Evolutionary conservation across 495 filamentous ascomycete genomes (phyloP), one percentile per base, ranked within the genome.

Genomic region (Annulohypoxylon moriforme): DNA sequence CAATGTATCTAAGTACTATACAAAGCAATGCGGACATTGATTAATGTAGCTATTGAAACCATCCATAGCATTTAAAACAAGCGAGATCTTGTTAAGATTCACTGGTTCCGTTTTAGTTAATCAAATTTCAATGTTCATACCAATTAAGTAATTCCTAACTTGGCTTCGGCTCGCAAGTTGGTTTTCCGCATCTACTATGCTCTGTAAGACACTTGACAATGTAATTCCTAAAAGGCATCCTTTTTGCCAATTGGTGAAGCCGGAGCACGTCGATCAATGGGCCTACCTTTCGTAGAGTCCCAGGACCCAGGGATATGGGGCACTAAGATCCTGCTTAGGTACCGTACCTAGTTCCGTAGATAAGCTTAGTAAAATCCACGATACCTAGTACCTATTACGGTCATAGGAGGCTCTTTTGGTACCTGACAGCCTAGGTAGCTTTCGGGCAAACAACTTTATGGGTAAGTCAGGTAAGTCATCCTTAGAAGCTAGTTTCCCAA

Each of bases 271-370:
- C 55, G 56, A 71, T 65, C 68, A 60, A 60, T 65, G 68, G 61
- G 47, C 68, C 68, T 64, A 65, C 68, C 61, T 71, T 60, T 61
- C 14, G 36, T 55, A 40, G 50, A 33, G n/a, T n/a, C n/a, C n/a
- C n/a, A n/a, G 49, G 49, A 47, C 52, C 59, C 33, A 36, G n/a
- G 18, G 20, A 11, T 42, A 69, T 16, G 40, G 44, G 36, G 50
- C 58, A 16, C 58, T 57, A 53, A 40, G 47, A 62, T 68, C 65
- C 57, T 68, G 31, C 49, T 25, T 52, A 56, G 7, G 18, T 36
- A 18, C 20, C 14, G 42, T 40, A 60, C 44, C 46, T 42, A 58
- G 52, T 22, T n/a, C 42, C 50, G 20, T 34, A 60, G 33, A 60
- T 69, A 64, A 50, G 62, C 40, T 40, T 64, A 33, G 29, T 65